phyloP scores from a whole-genome alignment of 2,329 filamentous ascomycete species.

The Didymella glomerata region DNA sequence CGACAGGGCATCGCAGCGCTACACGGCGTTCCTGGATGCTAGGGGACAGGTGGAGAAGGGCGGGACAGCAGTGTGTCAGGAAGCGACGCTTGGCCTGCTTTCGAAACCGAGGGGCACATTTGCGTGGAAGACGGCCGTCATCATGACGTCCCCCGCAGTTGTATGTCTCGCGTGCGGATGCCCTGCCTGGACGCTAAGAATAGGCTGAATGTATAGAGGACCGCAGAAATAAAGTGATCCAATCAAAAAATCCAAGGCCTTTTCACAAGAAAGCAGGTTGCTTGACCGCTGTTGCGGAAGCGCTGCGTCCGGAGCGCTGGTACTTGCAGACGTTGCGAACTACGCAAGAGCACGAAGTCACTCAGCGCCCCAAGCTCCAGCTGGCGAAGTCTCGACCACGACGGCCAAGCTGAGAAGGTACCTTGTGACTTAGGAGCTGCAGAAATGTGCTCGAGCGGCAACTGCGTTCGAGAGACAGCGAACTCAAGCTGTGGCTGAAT shows the following conservation, averaged over 20 bases:
- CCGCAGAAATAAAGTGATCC: conserved; percentile 17
- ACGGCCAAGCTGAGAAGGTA: neutral
- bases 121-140: conserved; percentile 7
- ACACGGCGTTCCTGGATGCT: conserved; percentile 18
- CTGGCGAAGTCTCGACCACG: conserved; percentile 6
- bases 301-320: neutral
- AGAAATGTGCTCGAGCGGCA: neutral
- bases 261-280: conserved; percentile 11
- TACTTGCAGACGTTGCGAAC: conserved; percentile 8
- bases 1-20: neutral
- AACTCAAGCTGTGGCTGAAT: neutral
- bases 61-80: conserved; percentile 6
- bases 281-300: conserved; percentile 10
- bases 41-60: conserved; percentile 25
- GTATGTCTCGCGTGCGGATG: neutral
- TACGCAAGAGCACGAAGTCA: conserved; percentile 5
- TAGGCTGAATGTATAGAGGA: conserved; percentile 3
- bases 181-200: conserved; percentile 8
- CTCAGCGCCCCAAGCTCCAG: conserved; percentile 9
- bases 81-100: neutral
- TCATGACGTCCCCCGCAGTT: conserved; percentile 17
- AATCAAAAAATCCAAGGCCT: conserved; percentile 3
- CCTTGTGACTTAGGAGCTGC: conserved; percentile 6
- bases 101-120: neutral
- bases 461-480: neutral